Evolutionary conservation across 2,329 filamentous ascomycete genomes (phyloP), one percentile per base, ranked within the genome.

Genomic region (Ophiocordyceps camponoti-floridani): DNA sequence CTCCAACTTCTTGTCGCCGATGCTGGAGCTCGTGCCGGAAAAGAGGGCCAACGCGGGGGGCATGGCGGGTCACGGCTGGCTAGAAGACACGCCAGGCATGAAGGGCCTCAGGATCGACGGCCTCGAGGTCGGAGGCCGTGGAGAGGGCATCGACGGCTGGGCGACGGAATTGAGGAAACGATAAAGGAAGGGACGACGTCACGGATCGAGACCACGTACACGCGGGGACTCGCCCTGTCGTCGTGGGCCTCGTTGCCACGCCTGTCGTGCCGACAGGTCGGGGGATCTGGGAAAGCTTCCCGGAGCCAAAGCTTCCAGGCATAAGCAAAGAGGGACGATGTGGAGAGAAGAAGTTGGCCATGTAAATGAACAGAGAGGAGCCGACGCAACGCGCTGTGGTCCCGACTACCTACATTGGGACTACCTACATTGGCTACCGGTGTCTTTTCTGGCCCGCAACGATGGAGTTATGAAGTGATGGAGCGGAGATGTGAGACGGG

Each of bases 91-190:
- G 3, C 80, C 82, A 31, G 89, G 88, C 8, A 96, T 98, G 88
- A 80, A 88, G 54, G 75, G 73, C 11, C 64, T 89, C 46, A 79
- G 75, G 58, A 72, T 95, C 48, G 77, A 82, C 14, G 73, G 73
- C 0, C 70, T 95, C 30, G 67, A 78, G 42, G 83, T 93, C 1
- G 87, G 87, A 7, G 86, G 80, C 50, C 79, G 78, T 47, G 89
- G 89, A 1, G 89, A 95, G 47, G 88, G 85, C 0, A 96, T 96
- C 56, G 86, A 94, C 45, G 89, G 89, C 4, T 96, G 89, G 89
- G 79, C 86, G 9, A 79, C 71, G 38, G 89, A 96, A 67, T 74
- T 94, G 55, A 89, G 91, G 69, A 83, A 81, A 67, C 75, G 83
- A 66, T 87, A 68, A 62, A 37, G 14, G 14, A 16, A 3, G 14